Conservation (phyloP, 192 early-diverging fungal species). For the Linnemannia elongata region DNA sequence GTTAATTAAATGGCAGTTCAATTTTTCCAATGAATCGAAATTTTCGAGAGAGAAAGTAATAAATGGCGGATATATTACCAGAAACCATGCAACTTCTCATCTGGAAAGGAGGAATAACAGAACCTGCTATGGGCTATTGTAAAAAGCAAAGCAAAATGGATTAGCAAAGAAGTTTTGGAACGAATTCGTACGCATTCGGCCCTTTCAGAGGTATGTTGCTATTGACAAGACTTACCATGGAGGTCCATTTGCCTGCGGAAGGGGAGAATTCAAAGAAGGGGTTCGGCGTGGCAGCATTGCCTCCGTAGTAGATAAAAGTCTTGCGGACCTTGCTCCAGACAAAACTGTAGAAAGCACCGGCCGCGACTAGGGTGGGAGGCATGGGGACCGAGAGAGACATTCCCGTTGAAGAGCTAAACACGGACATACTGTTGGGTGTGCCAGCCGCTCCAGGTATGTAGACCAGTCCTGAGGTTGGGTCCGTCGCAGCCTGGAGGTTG, state of each 20-base stretch:
- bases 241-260: background rate
- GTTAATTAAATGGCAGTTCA: background rate
- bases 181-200: background rate
- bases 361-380: background rate
- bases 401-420: background rate
- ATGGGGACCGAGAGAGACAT: background rate
- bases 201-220: too few species aligned
- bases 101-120: background rate
- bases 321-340: background rate
- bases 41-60: too few species aligned
- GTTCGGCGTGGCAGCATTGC: background rate
- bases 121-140: background rate
- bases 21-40: background rate
- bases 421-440: background rate
- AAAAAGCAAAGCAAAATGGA: background rate
- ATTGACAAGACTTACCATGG: background rate
- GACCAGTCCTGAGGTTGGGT: background rate
- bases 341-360: background rate
- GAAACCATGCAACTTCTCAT: constrained; percentile 6
- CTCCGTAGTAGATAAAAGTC: background rate
- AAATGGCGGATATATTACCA: background rate
- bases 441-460: background rate
- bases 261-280: background rate
- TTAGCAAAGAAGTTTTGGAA: too few species aligned
- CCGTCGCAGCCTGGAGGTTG: background rate